These are phyloP conservation scores for Erucastrum elatum DNA, from an alignment of 345 rosid species.

Conservation along the genomic window DNA sequence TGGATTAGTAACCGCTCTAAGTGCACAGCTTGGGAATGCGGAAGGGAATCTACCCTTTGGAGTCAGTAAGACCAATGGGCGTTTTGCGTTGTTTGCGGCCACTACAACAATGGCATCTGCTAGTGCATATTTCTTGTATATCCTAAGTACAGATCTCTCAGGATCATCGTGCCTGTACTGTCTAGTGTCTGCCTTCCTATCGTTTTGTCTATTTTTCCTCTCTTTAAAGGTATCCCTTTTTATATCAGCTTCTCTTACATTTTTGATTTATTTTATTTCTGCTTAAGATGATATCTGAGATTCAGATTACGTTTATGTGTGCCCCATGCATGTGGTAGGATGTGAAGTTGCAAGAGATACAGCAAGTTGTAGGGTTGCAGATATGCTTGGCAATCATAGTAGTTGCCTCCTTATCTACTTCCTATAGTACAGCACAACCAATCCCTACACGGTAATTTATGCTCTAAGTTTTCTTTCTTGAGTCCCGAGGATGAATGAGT, in stretches of 20 bases:
- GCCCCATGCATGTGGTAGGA: constrained; percentile 48
- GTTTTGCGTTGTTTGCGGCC: constrained; percentile 58
- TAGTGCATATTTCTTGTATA: constrained; percentile 83
- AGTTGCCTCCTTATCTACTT: constrained; percentile 56
- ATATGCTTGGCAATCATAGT: constrained; percentile 66
- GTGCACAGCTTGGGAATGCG: constrained; percentile 45
- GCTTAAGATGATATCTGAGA: not conserved
- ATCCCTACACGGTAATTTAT: constrained; percentile 55
- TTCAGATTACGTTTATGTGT: constrained; percentile 1
- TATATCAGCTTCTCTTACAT: not conserved
- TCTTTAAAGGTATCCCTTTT: constrained; percentile 59
- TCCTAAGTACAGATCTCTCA: no score
- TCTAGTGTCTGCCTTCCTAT: constrained; percentile 68
- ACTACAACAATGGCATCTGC: constrained; percentile 87
- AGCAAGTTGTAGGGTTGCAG: constrained; percentile 63
- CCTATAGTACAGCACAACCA: constrained; percentile 60
- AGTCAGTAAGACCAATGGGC: constrained; percentile 55
- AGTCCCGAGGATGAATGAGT: not conserved
- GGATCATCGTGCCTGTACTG: constrained; percentile 80
- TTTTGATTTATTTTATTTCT: not conserved
- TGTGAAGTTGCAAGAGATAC: constrained; percentile 66
- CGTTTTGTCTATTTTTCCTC: constrained; percentile 72
- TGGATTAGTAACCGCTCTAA: constrained; percentile 62
- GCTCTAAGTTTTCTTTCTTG: not conserved
- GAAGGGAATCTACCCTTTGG: constrained; percentile 56